Evolutionary conservation across 768 basidiomycete genomes (phyloP), one percentile per base, ranked within the genome.

Genomic region (Sarcodon aspratus): DNA sequence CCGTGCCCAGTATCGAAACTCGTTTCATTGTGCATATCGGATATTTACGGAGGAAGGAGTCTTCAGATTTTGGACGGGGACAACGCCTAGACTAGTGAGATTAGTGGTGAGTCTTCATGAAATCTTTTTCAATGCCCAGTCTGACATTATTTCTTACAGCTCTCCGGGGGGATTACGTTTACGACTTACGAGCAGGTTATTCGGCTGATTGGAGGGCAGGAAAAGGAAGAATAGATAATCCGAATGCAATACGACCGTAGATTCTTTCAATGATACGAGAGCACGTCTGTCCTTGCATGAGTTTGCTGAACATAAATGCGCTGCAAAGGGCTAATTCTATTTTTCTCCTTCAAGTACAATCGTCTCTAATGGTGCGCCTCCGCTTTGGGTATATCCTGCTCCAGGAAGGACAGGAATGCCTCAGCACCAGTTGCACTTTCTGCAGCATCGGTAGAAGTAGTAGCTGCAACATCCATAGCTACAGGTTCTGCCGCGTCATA

Each of bases 11-110:
- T 99, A 98, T 62, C 79, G 82, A 35, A 97, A 99, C 59, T 83
- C 93, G 3, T 87, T 97, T 69, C 93, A 98, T 57, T 98, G 95
- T 57, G 94, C 82, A 5, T 95, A 96, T 59, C 76, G 94, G 43
- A 93, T 97, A 60, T 81, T 91, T 54, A 91, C 83, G 0, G 95
- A 98, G 63, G 93, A 98, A 59, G 96, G 96, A 2, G 55, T 96
- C 7, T 57, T 79, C n/a, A 76, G 85, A 45, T 96, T 99, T 66
- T 99, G 96, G 96, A 88, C 86, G 3, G 96, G 96, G 2, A 92
- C 95, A 7, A 95, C 94, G 4, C 96, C 96, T 0, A 70, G 95
- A 52, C 64, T 99, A 27, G 78, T 79, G 7, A 75, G 96, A 31
- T 63, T 99, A 45, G 83, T 95, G 60, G 86, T 92, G 57, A 65